These are phyloP conservation scores for Rubus idaeus DNA, from an alignment of 306 rosid species.

Conservation along the genomic window DNA sequence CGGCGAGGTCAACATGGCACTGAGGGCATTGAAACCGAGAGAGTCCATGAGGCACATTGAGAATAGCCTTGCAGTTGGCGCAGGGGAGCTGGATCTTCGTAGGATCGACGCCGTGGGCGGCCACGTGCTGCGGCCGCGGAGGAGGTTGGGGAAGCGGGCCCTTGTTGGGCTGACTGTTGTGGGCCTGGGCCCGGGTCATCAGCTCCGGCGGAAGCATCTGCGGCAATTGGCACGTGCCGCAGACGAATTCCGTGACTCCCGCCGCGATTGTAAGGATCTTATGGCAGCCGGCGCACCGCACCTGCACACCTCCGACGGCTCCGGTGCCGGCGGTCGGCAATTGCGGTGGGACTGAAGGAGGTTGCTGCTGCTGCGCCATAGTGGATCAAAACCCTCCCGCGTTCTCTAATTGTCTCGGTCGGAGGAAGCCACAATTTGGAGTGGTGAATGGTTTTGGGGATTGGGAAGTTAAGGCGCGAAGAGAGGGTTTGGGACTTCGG, in stretches of 20 bases:
- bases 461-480: constrained; percentile 24
- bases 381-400: constrained; percentile 6
- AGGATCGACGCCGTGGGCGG: constrained; percentile 92
- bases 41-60: constrained; percentile 93
- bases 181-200: constrained; percentile 53
- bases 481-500: constrained; percentile 18
- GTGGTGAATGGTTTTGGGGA: not conserved
- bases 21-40: constrained; percentile 82
- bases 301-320: constrained; percentile 56
- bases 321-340: constrained; percentile 17
- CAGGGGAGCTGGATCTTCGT: constrained; percentile 98
- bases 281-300: constrained; percentile 93
- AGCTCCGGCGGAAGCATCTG: constrained; percentile 99
- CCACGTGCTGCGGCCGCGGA: constrained; percentile 38
- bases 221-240: constrained; percentile 80
- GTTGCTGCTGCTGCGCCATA: constrained; percentile 28
- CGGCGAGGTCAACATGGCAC: constrained; percentile 84
- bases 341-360: constrained; percentile 36
- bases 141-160: constrained; percentile 18
- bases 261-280: constrained; percentile 71
- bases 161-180: constrained; percentile 26
- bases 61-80: constrained; percentile 85
- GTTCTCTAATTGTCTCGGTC: not conserved
- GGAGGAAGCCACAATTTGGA: not conserved
- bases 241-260: constrained; percentile 76